These are phyloP conservation scores for Hydnum rufescens DNA, from an alignment of 768 basidiomycete genomes.

Conservation along the genomic window DNA sequence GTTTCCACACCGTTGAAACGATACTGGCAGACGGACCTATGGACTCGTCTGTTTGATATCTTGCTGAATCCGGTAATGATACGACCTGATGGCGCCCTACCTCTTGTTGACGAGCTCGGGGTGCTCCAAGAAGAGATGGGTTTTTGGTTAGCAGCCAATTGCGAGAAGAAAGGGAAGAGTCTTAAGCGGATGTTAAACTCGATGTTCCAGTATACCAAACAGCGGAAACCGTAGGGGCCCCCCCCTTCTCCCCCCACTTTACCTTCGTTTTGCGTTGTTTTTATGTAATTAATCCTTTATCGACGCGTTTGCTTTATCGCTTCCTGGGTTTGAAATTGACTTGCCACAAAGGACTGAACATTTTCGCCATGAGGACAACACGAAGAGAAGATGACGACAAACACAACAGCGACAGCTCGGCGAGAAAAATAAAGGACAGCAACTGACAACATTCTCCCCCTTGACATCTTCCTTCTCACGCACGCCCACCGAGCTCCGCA, in stretches of 20 bases:
- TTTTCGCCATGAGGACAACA: neutral
- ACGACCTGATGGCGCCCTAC: conserved; percentile 37
- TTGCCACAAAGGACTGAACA: neutral
- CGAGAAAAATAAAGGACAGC: neutral
- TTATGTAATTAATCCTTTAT: neutral
- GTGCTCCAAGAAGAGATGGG: conserved; percentile 66
- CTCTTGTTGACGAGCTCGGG: conserved; percentile 49
- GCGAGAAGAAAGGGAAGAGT: conserved; percentile 29
- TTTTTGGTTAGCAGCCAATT: conserved; percentile 63
- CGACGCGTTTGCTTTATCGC: no score
- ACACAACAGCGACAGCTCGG: neutral
- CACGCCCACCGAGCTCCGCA: neutral
- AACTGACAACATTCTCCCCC: neutral
- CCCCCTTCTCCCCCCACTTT: no score
- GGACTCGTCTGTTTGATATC: conserved; percentile 66
- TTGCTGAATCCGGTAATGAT: conserved; percentile 65
- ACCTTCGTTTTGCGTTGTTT: neutral
- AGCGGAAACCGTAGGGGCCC: neutral
- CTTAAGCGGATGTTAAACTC: conserved; percentile 71
- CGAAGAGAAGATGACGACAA: neutral
- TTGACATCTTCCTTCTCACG: neutral
- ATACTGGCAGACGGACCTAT: conserved; percentile 86
- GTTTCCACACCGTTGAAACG: conserved; percentile 66
- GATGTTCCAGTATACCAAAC: conserved; percentile 25
- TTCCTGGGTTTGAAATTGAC: no score